These are phyloP conservation scores for Tetrahymena thermophila DNA, from an alignment of 73 alveolate genomes.

Conservation along the genomic window DNA sequence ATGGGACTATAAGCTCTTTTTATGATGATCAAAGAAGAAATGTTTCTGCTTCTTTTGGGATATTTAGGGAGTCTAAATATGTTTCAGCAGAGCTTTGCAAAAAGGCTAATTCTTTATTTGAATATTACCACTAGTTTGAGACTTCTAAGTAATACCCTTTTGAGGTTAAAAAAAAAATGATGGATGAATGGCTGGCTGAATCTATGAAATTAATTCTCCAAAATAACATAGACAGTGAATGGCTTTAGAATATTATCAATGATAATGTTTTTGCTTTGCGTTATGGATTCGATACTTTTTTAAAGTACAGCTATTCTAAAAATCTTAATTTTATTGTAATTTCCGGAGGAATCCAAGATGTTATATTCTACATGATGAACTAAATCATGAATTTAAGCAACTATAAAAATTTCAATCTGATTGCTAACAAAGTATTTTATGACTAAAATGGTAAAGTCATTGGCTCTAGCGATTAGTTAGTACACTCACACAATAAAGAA, in stretches of 20 bases:
- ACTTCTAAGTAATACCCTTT: not conserved
- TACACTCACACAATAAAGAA: not conserved
- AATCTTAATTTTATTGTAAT: not conserved
- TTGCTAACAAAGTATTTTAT: not conserved
- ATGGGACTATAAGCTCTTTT: not conserved
- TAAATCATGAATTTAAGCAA: not conserved
- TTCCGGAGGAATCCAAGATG: not conserved
- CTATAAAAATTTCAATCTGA: not conserved
- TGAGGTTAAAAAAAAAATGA: not conserved
- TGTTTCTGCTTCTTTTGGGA: not conserved
- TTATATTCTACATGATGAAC: not conserved
- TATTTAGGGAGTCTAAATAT: not conserved
- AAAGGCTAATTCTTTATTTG: not conserved
- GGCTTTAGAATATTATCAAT: not conserved
- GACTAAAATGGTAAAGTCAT: not conserved
- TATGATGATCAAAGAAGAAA: not conserved
- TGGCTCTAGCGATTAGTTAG: not conserved
- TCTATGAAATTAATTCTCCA: not conserved
- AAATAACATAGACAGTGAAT: not conserved
- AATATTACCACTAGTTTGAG: not conserved
- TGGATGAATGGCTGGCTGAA: not conserved
- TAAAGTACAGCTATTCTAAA: not conserved
- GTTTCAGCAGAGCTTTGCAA: not conserved
- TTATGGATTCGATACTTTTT: not conserved
- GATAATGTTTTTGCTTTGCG: not conserved